Evolutionary conservation across 148 eudicot genomes (phyloP).

Genomic region (Simmondsia chinensis): DNA sequence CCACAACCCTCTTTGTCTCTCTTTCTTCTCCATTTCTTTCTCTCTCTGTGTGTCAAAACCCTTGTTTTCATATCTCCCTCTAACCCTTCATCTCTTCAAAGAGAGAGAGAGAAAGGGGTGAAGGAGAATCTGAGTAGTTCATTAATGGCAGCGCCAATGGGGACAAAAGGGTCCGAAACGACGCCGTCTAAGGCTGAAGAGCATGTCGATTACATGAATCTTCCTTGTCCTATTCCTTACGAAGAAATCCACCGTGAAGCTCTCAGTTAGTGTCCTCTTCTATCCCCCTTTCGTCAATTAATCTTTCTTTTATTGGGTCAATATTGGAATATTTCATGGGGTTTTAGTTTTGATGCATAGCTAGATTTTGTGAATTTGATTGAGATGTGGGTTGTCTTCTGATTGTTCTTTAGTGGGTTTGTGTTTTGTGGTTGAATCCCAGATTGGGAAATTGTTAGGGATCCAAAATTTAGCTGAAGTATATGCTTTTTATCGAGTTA

Average conservation of each 20-base stretch:
- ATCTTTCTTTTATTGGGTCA: background rate
- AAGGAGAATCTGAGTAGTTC: background rate
- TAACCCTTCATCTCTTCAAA: conserved; percentile 13
- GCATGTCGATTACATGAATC: conserved; percentile 64
- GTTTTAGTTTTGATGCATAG: background rate
- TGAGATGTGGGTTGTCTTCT: conserved; percentile 3
- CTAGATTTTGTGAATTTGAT: background rate
- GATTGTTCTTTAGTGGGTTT: background rate
- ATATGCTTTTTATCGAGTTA: no score
- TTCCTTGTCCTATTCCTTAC: conserved; percentile 81
- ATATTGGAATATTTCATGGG: background rate
- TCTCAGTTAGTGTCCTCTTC: conserved; percentile 48
- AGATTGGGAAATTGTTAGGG: no score
- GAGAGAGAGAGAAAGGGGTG: background rate
- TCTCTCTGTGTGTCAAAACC: background rate
- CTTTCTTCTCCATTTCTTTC: background rate
- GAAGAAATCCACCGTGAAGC: conserved; percentile 95
- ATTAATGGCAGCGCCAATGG: conserved; percentile 22
- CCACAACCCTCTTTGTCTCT: conserved; percentile 1
- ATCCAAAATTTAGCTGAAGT: no score
- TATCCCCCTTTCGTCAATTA: background rate
- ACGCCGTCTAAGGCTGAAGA: conserved; percentile 23
- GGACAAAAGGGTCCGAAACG: conserved; percentile 7
- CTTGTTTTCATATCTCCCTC: background rate
- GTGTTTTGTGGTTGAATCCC: no score